Conservation (phyloP, 202 grass and related monocot genomes). For the Panicum virgatum region DNA sequence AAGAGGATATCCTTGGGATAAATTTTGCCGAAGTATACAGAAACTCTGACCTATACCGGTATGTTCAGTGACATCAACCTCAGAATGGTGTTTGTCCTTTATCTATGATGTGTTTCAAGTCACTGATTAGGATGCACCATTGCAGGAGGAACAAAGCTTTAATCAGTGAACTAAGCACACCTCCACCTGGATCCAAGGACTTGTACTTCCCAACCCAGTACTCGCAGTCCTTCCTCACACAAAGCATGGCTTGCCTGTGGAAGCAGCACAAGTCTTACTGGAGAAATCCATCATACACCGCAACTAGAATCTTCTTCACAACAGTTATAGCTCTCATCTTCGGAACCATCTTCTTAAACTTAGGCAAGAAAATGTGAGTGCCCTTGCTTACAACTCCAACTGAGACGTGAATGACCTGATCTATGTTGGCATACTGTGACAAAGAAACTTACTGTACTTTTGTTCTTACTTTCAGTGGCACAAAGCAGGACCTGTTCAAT, state of each 20-base stretch:
- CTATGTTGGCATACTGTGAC: background rate
- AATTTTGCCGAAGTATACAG: constrained; percentile 74
- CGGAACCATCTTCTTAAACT: constrained; percentile 80
- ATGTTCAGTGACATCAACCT: constrained; percentile 20
- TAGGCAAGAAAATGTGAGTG: constrained; percentile 90
- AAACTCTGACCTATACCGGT: constrained; percentile 78
- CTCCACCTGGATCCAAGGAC: constrained; percentile 72
- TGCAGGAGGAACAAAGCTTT: constrained; percentile 67
- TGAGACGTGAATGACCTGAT: background rate
- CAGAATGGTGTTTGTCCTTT: constrained; percentile 6
- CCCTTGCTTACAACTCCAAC: constrained; percentile 3
- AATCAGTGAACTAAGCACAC: constrained; percentile 65
- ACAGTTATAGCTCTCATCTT: constrained; percentile 84
- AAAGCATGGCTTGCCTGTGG: constrained; percentile 79
- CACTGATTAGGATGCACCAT: constrained; percentile 27
- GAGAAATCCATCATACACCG: constrained; percentile 95
- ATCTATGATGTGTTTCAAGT: constrained; percentile 9
- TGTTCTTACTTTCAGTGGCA: constrained; percentile 42
- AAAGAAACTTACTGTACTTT: constrained; percentile 33
- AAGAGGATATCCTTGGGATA: constrained; percentile 81
- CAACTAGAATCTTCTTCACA: constrained; percentile 95
- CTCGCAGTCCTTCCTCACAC: constrained; percentile 68
- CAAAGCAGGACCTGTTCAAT: constrained; percentile 71
- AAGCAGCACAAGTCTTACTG: constrained; percentile 92
- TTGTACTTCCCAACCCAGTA: constrained; percentile 70